Evolutionary conservation across 1,284 basidiomycete genomes (phyloP).

Genomic region (Naganishia sp.): DNA sequence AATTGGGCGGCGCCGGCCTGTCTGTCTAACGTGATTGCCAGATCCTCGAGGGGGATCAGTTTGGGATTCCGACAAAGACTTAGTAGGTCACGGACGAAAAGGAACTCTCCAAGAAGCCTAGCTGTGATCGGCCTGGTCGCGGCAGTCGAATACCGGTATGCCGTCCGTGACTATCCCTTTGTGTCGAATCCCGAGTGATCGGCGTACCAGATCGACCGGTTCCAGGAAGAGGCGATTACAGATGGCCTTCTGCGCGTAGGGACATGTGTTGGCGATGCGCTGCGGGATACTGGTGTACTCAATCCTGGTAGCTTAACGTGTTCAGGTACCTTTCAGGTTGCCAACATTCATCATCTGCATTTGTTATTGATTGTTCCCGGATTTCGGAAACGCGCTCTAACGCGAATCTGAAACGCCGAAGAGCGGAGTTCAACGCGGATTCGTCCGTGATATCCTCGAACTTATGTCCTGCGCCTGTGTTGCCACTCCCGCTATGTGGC

Average conservation of each 20-base stretch:
- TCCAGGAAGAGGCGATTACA: conserved; percentile 1
- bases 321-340: not conserved
- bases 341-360: not conserved
- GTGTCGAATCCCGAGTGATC: not conserved
- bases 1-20: too few species aligned
- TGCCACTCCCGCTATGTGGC: too few species aligned
- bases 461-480: too few species aligned
- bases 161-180: conserved; percentile 4
- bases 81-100: too few species aligned
- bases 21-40: too few species aligned
- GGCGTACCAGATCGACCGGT: too few species aligned
- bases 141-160: not conserved
- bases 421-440: too few species aligned
- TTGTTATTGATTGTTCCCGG: not conserved
- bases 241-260: not conserved
- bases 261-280: not conserved
- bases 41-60: too few species aligned
- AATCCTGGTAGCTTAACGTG: not conserved
- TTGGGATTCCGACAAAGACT: too few species aligned
- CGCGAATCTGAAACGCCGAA: conserved; percentile 13
- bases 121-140: too few species aligned
- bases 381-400: conserved; percentile 4
- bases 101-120: too few species aligned
- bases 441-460: too few species aligned
- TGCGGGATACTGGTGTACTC: not conserved